Conservation (phyloP, 2,329 filamentous ascomycete genomes). For the Penicillium sumatraense region DNA sequence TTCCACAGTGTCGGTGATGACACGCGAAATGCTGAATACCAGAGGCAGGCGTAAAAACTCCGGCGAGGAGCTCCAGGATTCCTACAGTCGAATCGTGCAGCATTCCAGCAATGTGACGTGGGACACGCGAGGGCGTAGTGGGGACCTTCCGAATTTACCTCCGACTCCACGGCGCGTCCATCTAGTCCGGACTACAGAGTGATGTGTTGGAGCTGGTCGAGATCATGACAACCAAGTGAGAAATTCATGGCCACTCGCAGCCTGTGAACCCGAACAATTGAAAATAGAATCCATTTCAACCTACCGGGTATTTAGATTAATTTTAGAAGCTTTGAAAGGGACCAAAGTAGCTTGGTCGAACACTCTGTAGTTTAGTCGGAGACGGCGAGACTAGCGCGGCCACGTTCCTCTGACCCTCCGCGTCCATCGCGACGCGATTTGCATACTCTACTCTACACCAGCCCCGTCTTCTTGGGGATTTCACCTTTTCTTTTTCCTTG, state of each 20-base stretch:
- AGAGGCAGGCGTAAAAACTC: not conserved
- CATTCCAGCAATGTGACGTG: constrained; percentile 22
- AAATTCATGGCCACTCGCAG: not conserved
- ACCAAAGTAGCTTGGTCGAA: too few species aligned
- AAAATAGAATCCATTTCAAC: not conserved
- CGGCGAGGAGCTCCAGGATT: not conserved
- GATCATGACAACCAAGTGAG: not conserved
- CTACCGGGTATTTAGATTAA: too few species aligned
- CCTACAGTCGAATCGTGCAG: constrained; percentile 17
- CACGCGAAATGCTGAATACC: constrained; percentile 12
- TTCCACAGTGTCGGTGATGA: not conserved
- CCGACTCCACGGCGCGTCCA: constrained; percentile 14
- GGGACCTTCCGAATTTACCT: constrained; percentile 21
- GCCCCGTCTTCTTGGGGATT: constrained; percentile 15
- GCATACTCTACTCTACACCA: constrained; percentile 28
- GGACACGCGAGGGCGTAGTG: constrained; percentile 25
- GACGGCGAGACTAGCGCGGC: constrained; percentile 28
- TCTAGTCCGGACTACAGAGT: not conserved
- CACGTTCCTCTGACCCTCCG: constrained; percentile 34
- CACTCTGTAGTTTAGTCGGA: too few species aligned
- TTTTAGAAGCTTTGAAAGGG: too few species aligned
- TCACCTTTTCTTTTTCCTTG: constrained; percentile 13
- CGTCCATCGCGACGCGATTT: constrained; percentile 41
- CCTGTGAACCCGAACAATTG: not conserved
- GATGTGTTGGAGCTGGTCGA: not conserved